Base-by-base conservation (phyloP, 1,139 yeast species). In the Magnusiomyces fungicola region DNA sequence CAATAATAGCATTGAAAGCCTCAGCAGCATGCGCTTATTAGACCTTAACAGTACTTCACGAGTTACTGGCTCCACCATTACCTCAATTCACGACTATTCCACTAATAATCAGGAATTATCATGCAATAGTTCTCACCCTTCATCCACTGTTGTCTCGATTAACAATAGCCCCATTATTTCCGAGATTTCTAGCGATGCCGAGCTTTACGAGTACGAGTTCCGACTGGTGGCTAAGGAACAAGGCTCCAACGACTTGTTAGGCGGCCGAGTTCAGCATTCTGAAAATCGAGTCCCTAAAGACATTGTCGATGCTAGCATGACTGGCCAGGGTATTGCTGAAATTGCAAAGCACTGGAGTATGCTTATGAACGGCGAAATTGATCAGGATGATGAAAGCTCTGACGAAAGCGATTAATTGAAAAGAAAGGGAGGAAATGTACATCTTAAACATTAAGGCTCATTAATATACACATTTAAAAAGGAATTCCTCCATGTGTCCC, bases 241-340 rank as follows among this genome's bases (percentile, higher is more conserved):
- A 25, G 83, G 86, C 0, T 57, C 69, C 3, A 50, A 67, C 1
- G 72, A 92, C 30, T 87, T 89, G 68, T 23, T 41, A 9, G 44
- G 44, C 21, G 83, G 87, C 0, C 69, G 80, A 0, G 85, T 83
- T 57, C 95, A 88, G 50, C 92, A 86, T 62, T 79, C 95, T 2
- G 96, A 90, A 61, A 88, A 83, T 62, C 90, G 85, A 60, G 96
- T 92, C 2, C 98, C 99, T 0, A 72, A 78, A 48, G 99, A 92
- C 59, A 80, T 94, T 29, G 83, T 92, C 3, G 94, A 88, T 63
- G 96, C 97, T 1, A 74, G 87, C 27, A 63, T 79, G 55, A 80
- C 85, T n/a, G 63, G 64, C 14, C 50, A 52, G n/a, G 61, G 61
- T 4, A 61, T 63, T 44, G 59, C 59, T 2, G 64, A 62, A 25